Evolutionary conservation across 768 basidiomycete genomes (phyloP).

Genomic region (Lactarius trivialis): DNA sequence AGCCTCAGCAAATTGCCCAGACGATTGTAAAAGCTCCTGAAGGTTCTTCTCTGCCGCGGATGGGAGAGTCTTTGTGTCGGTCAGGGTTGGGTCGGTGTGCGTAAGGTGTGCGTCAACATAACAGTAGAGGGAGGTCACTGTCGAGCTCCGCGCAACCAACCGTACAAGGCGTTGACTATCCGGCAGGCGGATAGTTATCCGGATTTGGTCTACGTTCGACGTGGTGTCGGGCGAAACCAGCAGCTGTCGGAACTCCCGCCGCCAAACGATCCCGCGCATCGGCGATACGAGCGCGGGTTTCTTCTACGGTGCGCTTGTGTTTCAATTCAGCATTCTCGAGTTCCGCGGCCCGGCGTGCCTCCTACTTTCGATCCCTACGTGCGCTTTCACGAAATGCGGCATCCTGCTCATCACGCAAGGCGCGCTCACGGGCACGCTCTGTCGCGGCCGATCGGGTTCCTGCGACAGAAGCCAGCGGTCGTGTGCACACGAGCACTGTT

Average conservation of each 20-base stretch:
- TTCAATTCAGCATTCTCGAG: slow-evolving; percentile 25
- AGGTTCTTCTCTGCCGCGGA: slow-evolving; percentile 30
- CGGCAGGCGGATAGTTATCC: slow-evolving; percentile 49
- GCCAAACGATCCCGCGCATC: slow-evolving; percentile 38
- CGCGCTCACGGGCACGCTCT: slow-evolving; percentile 42
- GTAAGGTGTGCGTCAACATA: slow-evolving; percentile 61
- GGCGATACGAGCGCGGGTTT: slow-evolving; percentile 24
- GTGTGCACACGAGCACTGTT: slow-evolving; percentile 90
- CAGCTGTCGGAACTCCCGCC: slow-evolving; percentile 49
- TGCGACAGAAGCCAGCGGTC: slow-evolving; percentile 78
- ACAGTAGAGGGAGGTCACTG: slow-evolving; percentile 61
- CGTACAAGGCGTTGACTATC: slow-evolving; percentile 49
- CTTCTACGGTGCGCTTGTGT: slow-evolving; percentile 27
- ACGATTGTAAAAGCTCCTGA: slow-evolving; percentile 32
- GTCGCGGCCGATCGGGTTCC: slow-evolving; percentile 63
- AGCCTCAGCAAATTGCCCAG: slow-evolving; percentile 28
- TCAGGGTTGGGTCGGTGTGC: slow-evolving; percentile 40
- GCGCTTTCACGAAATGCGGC: slow-evolving; percentile 65
- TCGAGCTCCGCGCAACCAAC: slow-evolving; percentile 43
- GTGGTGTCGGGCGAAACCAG: slow-evolving; percentile 37
- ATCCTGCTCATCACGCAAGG: slow-evolving; percentile 75
- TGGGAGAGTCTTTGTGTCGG: slow-evolving; percentile 34
- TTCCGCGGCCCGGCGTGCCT: slow-evolving; percentile 23
- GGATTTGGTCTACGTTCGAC: slow-evolving; percentile 36
- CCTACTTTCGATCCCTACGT: slow-evolving; percentile 48